Evolutionary conservation across 106 monocot genomes (phyloP), one percentile per base, ranked within the genome.

Genomic region (Iris macrosiphon): DNA sequence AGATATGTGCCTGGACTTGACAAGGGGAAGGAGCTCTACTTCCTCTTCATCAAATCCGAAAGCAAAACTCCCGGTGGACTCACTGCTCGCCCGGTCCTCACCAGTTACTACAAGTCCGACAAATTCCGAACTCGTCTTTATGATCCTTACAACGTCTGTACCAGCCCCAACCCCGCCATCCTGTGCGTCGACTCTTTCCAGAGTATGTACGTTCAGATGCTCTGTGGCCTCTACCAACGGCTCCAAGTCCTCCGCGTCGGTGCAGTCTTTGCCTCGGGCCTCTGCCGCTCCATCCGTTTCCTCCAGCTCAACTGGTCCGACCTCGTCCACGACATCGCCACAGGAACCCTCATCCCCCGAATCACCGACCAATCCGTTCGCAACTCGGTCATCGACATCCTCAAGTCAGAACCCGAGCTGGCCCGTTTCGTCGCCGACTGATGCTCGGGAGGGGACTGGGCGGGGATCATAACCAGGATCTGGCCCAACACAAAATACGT

Each of bases 401-500:
- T 82, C 27, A 66, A 72, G n/a, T 43, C 59, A 0, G 26, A 59
- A 17, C 46, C 46, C 3, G 61, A 61, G 10, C 46, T 61, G 2
- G 45, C 61, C 12, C 4, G 15, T 10, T 61, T 61, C 61, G 47
- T 61, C 18, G 25, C 20, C 45, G 4, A 14, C 16, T 29, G 47
- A 20, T 61, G 61, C 46, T 45, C 46, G 31, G 13, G 31, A 13
- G 61, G 46, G 4, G 32, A 75, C 6, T 75, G 68, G 75, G 55
- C 14, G 14, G 75, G 68, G 7, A 75, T 75, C 34, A 45, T 75
- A 16, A 47, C 33, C 9, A 11, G 85, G 49, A 59, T 85, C 45
- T 85, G 85, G 85, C 85, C 85, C 27, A 79, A 76, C 55, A 85
- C 85, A 24, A 85, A 70, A 54, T 85, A 85, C 69, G 59, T 85